Percentiles rank a stretch among this genome's conserved stretches.
Evolutionary conservation across 2,329 filamentous ascomycete species (phyloP).

Genomic region (Stachybotrys chlorohalonatus): DNA sequence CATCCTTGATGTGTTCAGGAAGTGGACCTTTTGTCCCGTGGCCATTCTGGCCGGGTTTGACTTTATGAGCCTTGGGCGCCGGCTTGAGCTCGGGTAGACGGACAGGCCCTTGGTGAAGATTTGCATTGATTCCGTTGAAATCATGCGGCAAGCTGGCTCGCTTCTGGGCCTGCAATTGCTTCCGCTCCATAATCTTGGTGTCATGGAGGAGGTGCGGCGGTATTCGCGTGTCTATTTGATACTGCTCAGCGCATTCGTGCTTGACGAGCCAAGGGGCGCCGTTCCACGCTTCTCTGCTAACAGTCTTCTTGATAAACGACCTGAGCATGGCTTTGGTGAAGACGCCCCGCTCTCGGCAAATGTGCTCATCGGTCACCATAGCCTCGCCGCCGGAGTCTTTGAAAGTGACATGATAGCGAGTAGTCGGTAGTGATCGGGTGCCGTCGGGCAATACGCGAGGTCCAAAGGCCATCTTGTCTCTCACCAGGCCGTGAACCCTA

Average conservation of each 20-base stretch:
- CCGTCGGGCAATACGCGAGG: constrained; percentile 54
- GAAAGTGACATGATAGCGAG: constrained; percentile 73
- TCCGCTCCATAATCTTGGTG: constrained; percentile 67
- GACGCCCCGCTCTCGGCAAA: constrained; percentile 77
- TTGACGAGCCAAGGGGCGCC: constrained; percentile 97
- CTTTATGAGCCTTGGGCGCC: constrained; percentile 59
- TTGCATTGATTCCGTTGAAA: constrained; percentile 26
- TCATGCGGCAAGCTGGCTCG: constrained; percentile 43
- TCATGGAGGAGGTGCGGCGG: constrained; percentile 77
- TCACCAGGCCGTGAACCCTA: constrained; percentile 62
- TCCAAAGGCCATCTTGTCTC: constrained; percentile 77
- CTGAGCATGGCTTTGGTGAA: constrained; percentile 93
- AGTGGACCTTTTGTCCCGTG: constrained; percentile 30
- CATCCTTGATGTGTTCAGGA: neutral
- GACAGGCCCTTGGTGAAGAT: constrained; percentile 33
- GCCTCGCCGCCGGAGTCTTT: constrained; percentile 64
- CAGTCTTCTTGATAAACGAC: constrained; percentile 89
- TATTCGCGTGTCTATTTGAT: constrained; percentile 80
- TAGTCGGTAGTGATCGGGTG: constrained; percentile 59
- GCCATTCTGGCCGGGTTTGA: constrained; percentile 33
- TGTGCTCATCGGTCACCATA: constrained; percentile 70
- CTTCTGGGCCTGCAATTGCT: constrained; percentile 59
- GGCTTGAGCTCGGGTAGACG: constrained; percentile 67
- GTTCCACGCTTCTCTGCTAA: constrained; percentile 85
- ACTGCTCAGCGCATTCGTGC: constrained; percentile 70